Base-by-base conservation (phyloP, 2,329 filamentous ascomycete species). In the Verticillium nubilum region DNA sequence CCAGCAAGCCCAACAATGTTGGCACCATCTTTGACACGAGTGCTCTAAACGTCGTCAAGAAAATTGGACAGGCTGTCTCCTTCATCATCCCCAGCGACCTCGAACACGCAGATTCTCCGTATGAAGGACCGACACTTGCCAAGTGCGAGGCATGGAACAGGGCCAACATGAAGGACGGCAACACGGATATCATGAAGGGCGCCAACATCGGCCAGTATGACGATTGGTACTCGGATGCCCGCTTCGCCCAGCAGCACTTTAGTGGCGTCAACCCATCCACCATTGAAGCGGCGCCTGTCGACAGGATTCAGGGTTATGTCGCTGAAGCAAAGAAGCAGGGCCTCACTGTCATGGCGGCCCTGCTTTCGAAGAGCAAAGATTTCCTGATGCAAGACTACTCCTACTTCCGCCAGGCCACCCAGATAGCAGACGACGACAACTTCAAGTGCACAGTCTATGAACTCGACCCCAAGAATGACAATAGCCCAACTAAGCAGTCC, bases 181-280 rank as follows among this genome's bases (percentile, higher is more conserved):
- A 70, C 6, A 72, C 68, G 10, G 73, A 74, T 27, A 74, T 75
- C 57, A 64, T 66, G 31, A 60, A 63, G 1, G 73, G 72, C 23
- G 63, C 67, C 17, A 73, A 74, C 58, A 67, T 74, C n/a, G 72
- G 71, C 4, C 56, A 72, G 31, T 64, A 71, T 5, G 63, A 70
- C 5, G 76, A 59, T 68, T 72, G 68, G 68, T 71, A 67, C 61
- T 70, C 10, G 74, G 69, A 72, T 58, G 65, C 63, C 3, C 67
- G 75, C 17, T 79, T 79, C 52, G 77, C 76, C 2, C 72, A 79
- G 54, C 77, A 79, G 66, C 72, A 71, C 17, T 73, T 80, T 52
- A 77, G 72, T 0, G 77, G 77, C 3, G 70, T 71, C 47, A 79
- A 78, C 62, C 77, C 77, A 1, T 73, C 73, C 1, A 78, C 77